phyloP scores from a whole-genome alignment of 2,329 filamentous ascomycete species.

The Colletotrichum sp. region DNA sequence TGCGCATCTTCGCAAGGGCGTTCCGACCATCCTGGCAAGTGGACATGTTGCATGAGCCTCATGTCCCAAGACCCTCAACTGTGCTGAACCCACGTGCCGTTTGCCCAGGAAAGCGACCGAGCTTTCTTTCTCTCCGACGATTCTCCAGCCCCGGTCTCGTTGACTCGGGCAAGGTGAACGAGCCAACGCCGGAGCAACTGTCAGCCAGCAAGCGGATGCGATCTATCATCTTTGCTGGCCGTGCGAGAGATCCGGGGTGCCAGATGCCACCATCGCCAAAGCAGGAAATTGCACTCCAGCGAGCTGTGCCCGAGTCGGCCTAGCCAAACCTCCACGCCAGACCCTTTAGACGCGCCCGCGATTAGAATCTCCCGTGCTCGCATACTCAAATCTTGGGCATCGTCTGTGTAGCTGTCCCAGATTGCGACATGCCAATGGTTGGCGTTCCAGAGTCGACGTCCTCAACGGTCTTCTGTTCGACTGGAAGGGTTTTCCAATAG shows the following conservation, averaged over 20 bases:
- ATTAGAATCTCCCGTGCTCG: neutral
- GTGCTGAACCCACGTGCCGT: neutral
- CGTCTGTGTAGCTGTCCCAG: neutral
- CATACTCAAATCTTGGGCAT: neutral
- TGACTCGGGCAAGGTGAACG: neutral
- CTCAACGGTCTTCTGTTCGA: neutral
- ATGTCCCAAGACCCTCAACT: neutral
- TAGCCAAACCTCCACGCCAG: neutral
- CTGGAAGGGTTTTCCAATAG: neutral
- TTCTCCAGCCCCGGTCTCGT: neutral
- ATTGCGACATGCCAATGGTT: neutral
- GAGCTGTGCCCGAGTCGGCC: neutral
- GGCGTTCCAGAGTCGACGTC: neutral
- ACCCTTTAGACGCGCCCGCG: neutral
- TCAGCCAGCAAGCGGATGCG: neutral
- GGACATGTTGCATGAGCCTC: conserved; percentile 9
- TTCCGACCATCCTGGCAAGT: neutral
- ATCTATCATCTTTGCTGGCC: neutral
- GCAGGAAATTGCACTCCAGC: neutral
- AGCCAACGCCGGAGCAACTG: conserved; percentile 7
- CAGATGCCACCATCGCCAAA: neutral
- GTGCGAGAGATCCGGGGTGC: neutral
- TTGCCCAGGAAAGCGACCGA: neutral
- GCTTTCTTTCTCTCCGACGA: neutral
- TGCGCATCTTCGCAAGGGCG: neutral